phyloP scores from a whole-genome alignment of 208 protist genomes.

The Lotmaria passim region DNA sequence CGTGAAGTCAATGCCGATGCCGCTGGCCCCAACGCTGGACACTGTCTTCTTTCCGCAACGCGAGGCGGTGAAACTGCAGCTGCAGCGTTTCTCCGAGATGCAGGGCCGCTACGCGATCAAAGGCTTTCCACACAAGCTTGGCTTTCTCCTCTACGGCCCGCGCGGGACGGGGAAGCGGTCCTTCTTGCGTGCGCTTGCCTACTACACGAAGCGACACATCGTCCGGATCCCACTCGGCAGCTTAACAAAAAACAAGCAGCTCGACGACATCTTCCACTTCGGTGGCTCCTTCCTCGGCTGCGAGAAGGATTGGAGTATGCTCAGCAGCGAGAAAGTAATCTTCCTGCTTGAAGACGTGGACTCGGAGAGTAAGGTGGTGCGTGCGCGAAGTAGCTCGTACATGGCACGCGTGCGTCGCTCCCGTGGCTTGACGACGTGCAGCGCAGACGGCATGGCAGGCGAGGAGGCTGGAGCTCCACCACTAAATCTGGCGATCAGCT shows the following conservation, averaged over 20 bases:
- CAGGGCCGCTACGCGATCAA: conserved; percentile 27
- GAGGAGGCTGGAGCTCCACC: no score
- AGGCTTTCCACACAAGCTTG: conserved; percentile 33
- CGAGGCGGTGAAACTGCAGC: conserved; percentile 11
- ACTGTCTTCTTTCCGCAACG: conserved; percentile 28
- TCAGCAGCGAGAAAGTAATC: conserved; percentile 32
- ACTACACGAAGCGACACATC: conserved; percentile 34
- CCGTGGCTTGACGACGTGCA: conserved; percentile 20
- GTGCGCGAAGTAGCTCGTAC: neutral
- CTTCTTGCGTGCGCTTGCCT: conserved; percentile 31
- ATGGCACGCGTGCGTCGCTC: conserved; percentile 6
- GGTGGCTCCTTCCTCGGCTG: neutral
- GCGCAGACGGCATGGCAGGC: neutral
- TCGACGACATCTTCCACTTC: conserved; percentile 30
- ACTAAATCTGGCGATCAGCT: no score
- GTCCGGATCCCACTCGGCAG: conserved; percentile 25
- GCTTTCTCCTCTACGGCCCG: conserved; percentile 33
- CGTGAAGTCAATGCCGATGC: conserved; percentile 14
- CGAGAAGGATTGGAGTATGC: conserved; percentile 21
- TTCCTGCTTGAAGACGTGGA: conserved; percentile 37
- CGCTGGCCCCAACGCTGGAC: conserved; percentile 25
- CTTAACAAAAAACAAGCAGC: conserved; percentile 19
- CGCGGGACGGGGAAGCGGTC: conserved; percentile 38
- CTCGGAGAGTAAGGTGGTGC: conserved; percentile 18
- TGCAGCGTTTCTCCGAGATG: conserved; percentile 24